Conservation (phyloP, 306 rosid genomes). For the Lathyrus oleraceus region DNA sequence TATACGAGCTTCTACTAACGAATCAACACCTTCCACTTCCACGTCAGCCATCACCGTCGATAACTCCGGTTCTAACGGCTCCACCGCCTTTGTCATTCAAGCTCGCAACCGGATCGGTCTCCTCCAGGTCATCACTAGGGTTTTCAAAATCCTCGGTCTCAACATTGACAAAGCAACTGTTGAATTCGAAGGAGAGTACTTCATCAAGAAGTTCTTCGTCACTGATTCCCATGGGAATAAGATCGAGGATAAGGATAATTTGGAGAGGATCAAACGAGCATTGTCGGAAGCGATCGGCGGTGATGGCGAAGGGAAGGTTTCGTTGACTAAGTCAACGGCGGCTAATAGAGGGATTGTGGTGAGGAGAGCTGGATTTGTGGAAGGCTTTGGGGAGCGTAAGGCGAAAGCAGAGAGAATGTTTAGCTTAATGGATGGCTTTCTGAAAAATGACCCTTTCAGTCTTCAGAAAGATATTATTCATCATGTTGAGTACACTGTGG, state of each 20-base stretch:
- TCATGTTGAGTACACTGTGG: constrained; percentile 77
- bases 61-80: constrained; percentile 37
- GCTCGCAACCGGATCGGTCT: constrained; percentile 69
- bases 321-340: constrained; percentile 30
- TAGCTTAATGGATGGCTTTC: constrained; percentile 63
- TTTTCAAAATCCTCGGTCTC: constrained; percentile 71
- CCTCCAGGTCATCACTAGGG: constrained; percentile 65
- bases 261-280: constrained; percentile 62
- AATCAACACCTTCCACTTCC: constrained; percentile 28
- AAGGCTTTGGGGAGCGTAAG: constrained; percentile 40
- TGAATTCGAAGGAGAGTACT: constrained; percentile 62
- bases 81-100: constrained; percentile 61
- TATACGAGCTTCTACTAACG: constrained; percentile 39
- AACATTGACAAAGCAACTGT: constrained; percentile 61
- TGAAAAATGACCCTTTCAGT: constrained; percentile 68
- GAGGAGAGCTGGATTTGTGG: constrained; percentile 55
- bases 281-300: constrained; percentile 57
- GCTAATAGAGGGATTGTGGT: constrained; percentile 52
- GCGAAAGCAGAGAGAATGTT: constrained; percentile 71
- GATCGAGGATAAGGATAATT: constrained; percentile 51
- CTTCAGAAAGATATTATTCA: constrained; percentile 72
- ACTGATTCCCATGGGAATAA: constrained; percentile 61
- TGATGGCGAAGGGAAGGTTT: constrained; percentile 33
- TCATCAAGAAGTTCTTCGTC: constrained; percentile 59
- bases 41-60: constrained; percentile 47